Percentiles rank a stretch among this genome's conserved stretches.
Conservation (phyloP, 148 eudicot genomes). For the Limonium bicolor region DNA sequence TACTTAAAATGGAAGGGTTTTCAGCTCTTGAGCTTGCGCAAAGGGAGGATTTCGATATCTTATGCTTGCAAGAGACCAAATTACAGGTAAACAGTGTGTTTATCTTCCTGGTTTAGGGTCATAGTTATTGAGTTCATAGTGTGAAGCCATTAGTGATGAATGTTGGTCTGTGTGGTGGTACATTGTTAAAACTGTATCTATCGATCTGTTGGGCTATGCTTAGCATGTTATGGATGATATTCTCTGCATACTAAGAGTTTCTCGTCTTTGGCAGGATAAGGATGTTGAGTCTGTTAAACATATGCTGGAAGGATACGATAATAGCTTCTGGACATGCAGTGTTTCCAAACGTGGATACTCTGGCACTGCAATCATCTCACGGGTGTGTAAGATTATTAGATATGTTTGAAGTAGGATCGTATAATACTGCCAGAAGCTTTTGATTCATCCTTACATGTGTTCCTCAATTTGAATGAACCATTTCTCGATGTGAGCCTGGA, state of each 20-base stretch:
- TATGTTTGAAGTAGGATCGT: no score
- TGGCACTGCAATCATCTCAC: slow-evolving; percentile 80
- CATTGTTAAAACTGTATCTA: no score
- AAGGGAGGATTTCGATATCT: slow-evolving; percentile 83
- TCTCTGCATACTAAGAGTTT: slow-evolving; percentile 1
- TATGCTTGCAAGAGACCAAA: slow-evolving; percentile 98
- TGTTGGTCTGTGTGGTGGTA: no score
- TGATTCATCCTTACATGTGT: no score
- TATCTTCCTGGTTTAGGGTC: not conserved
- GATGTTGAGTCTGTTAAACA: slow-evolving; percentile 60
- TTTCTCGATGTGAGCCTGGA: no score
- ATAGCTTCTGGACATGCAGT: slow-evolving; percentile 89
- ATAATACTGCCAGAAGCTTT: no score
- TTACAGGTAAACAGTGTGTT: slow-evolving; percentile 42
- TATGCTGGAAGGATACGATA: slow-evolving; percentile 68
- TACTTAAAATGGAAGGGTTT: slow-evolving; percentile 60
- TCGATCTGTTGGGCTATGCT: no score
- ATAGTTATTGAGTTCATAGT: no score
- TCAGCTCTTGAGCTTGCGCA: slow-evolving; percentile 68
- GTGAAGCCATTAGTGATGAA: no score
- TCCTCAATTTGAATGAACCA: no score
- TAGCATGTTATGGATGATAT: no score
- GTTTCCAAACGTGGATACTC: slow-evolving; percentile 76
- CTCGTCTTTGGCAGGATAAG: slow-evolving; percentile 89
- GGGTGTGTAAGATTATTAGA: no score